Conservation (phyloP, 2,329 filamentous ascomycete species). For the Aspergillus quadricinctus region DNA sequence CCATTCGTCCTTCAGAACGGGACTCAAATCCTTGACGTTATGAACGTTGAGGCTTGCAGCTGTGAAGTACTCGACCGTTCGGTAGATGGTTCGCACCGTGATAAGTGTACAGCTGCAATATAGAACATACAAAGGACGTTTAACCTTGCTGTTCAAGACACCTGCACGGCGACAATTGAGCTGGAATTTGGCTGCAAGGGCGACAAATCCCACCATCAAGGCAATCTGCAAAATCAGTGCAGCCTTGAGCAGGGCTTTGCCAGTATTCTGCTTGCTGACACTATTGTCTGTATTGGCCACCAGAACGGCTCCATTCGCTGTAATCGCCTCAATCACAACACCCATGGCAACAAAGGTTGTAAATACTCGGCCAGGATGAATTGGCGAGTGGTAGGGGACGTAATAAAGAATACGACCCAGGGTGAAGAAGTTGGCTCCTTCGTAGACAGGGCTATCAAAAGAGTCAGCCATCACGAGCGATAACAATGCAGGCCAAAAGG, state of each 20-base stretch:
- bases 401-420: slow-evolving; percentile 49
- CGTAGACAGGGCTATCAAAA: slow-evolving; percentile 34
- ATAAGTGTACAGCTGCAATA: slow-evolving; percentile 46
- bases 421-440: slow-evolving; percentile 49
- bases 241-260: slow-evolving; percentile 46
- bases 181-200: slow-evolving; percentile 46
- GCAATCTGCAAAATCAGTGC: slow-evolving; percentile 49
- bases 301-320: slow-evolving; percentile 48
- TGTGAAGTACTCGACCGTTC: slow-evolving; percentile 48
- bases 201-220: slow-evolving; percentile 47
- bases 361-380: slow-evolving; percentile 56
- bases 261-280: slow-evolving; percentile 35
- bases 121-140: slow-evolving; percentile 39
- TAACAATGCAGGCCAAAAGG: not conserved
- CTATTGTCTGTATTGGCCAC: slow-evolving; percentile 39
- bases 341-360: slow-evolving; percentile 56
- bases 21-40: slow-evolving; percentile 32
- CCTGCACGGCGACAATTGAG: slow-evolving; percentile 34
- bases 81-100: slow-evolving; percentile 43
- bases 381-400: slow-evolving; percentile 44
- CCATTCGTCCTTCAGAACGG: slow-evolving; percentile 42
- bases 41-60: slow-evolving; percentile 29
- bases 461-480: not conserved
- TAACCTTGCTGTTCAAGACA: slow-evolving; percentile 44
- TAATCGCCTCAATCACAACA: slow-evolving; percentile 44